A percentile compares a stretch with the other conserved stretches of the same genome.
Conservation (phyloP, 768 basidiomycete genomes). For the Tylopilus sp. region DNA sequence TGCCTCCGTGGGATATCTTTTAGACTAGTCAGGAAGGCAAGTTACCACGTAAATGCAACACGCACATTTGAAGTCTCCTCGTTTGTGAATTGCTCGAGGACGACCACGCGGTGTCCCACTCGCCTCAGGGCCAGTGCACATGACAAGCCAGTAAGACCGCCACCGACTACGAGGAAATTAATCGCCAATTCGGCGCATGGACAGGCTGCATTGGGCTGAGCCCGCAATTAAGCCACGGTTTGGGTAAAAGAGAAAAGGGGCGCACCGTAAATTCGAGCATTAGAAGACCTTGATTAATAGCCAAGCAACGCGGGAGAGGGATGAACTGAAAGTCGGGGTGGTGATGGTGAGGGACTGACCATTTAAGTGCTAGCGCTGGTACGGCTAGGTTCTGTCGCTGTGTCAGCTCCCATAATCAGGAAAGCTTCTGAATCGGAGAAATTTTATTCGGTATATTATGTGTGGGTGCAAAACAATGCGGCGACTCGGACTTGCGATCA, state of each 20-base stretch:
- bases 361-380: constrained; percentile 18
- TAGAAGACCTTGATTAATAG: not conserved
- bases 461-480: constrained; percentile 9
- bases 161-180: constrained; percentile 48
- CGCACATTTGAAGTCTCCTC: constrained; percentile 35
- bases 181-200: constrained; percentile 16
- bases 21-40: not conserved
- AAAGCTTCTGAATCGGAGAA: constrained; percentile 5
- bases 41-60: not conserved
- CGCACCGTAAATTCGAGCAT: constrained; percentile 19
- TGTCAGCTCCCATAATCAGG: constrained; percentile 18
- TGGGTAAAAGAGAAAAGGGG: not conserved
- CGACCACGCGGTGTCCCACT: constrained; percentile 57
- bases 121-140: constrained; percentile 51
- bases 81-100: constrained; percentile 49
- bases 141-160: constrained; percentile 54
- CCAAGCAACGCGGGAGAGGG: not conserved
- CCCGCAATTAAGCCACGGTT: not conserved
- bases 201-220: constrained; percentile 13
- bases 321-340: not conserved
- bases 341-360: not conserved
- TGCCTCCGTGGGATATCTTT: constrained; percentile 36
- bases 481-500: constrained; percentile 8
- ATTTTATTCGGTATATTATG: constrained; percentile 1
- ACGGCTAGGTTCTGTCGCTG: constrained; percentile 15